Conservation (phyloP, 2,329 filamentous ascomycete genomes). For the Fusarium acutatum region DNA sequence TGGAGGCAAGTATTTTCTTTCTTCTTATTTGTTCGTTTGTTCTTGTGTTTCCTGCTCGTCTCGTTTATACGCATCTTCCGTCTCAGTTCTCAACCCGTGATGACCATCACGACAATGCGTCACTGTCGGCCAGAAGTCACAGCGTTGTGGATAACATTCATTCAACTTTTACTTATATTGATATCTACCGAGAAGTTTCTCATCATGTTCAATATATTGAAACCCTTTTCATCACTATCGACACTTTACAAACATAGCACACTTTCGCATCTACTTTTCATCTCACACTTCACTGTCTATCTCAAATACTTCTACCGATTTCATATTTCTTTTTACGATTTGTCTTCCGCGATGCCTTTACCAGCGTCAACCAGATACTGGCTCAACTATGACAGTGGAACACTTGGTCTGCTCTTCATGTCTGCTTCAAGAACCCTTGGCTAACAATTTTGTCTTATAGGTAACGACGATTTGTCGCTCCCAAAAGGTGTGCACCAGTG, state of each 20-base stretch:
- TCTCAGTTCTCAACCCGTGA: not conserved
- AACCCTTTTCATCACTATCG: not conserved
- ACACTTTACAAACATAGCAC: not conserved
- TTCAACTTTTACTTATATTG: not conserved
- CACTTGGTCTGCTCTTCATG: slow-evolving; percentile 24
- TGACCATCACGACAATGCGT: slow-evolving; percentile 17
- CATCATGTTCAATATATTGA: not conserved
- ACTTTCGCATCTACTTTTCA: slow-evolving; percentile 9
- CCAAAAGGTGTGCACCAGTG: slow-evolving; percentile 64
- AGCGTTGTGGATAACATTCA: not conserved
- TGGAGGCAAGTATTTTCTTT: slow-evolving; percentile 59
- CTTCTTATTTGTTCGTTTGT: slow-evolving; percentile 13
- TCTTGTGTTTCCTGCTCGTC: not conserved
- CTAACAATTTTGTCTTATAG: slow-evolving; percentile 54
- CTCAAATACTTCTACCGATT: not conserved
- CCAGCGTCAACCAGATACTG: slow-evolving; percentile 43
- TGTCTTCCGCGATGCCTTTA: slow-evolving; percentile 22
- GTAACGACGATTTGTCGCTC: slow-evolving; percentile 69
- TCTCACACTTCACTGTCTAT: not conserved
- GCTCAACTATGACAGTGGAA: slow-evolving; percentile 35
- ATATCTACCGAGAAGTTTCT: not conserved
- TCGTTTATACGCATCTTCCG: not conserved
- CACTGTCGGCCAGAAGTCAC: slow-evolving; percentile 5
- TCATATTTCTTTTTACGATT: not conserved
- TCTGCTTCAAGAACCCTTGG: not conserved